Evolutionary conservation across 2,329 filamentous ascomycete species (phyloP).

Genomic region (Aspergillus fructus): DNA sequence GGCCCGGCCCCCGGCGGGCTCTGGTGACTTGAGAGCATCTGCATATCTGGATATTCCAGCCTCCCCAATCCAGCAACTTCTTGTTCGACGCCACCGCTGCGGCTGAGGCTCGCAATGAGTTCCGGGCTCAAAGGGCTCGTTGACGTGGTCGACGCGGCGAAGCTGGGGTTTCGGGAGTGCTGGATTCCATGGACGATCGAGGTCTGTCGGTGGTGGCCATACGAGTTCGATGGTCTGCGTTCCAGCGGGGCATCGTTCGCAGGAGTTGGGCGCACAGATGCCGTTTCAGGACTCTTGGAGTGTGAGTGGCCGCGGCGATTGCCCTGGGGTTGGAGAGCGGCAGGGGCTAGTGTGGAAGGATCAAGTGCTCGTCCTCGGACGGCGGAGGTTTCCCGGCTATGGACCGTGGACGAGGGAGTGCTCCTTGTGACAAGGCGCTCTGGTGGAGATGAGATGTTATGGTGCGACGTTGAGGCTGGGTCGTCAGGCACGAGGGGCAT

Average conservation of each 20-base stretch:
- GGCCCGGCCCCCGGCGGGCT: conserved; percentile 44
- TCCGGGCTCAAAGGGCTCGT: conserved; percentile 84
- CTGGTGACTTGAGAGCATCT: conserved; percentile 28
- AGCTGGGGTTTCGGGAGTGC: conserved; percentile 85
- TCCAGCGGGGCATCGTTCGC: conserved; percentile 41
- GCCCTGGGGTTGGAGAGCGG: conserved; percentile 36
- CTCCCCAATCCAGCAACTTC: conserved; percentile 38
- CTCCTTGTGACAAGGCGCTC: conserved; percentile 40
- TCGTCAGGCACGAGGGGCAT: conserved; percentile 45
- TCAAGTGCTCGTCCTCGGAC: conserved; percentile 44
- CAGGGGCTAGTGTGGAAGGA: conserved; percentile 32
- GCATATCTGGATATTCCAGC: conserved; percentile 34
- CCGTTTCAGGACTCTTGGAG: conserved; percentile 44
- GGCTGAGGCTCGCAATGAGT: conserved; percentile 70
- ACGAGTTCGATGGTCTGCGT: conserved; percentile 49
- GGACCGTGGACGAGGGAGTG: conserved; percentile 38
- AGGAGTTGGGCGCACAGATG: conserved; percentile 32
- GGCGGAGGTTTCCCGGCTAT: conserved; percentile 46
- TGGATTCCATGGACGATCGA: conserved; percentile 95
- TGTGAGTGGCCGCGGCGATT: conserved; percentile 41
- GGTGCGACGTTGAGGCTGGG: conserved; percentile 36
- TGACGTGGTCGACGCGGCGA: conserved; percentile 62
- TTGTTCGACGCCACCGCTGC: conserved; percentile 52
- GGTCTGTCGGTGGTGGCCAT: conserved; percentile 93
- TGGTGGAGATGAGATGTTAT: conserved; percentile 36